These are phyloP conservation scores for Floccularia luteovirens DNA, from an alignment of 768 basidiomycete species.

Conservation along the genomic window DNA sequence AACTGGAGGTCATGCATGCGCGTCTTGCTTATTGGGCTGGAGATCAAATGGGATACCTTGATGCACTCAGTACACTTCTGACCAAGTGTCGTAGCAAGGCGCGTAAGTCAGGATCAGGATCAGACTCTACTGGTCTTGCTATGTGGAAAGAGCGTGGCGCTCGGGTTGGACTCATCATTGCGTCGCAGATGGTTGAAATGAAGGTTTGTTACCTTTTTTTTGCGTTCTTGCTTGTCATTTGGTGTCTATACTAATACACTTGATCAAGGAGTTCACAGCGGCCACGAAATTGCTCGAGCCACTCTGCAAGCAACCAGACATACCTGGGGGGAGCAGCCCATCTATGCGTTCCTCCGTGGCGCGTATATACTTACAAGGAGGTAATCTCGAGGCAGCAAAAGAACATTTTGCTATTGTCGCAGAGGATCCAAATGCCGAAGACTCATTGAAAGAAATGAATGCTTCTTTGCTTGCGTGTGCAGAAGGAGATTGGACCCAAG, in stretches of 20 bases:
- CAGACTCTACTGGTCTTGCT: constrained; percentile 28
- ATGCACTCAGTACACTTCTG: constrained; percentile 60
- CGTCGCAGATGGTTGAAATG: constrained; percentile 80
- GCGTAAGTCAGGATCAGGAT: constrained; percentile 23
- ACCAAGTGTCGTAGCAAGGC: constrained; percentile 50
- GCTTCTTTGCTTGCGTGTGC: constrained; percentile 58
- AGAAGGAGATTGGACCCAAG: constrained; percentile 61
- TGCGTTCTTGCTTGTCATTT: constrained; percentile 1
- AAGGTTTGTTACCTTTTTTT: constrained; percentile 38
- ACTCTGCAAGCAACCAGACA: constrained; percentile 39
- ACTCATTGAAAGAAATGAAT: constrained; percentile 51
- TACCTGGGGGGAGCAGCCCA: constrained; percentile 28
- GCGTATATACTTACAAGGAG: constrained; percentile 69
- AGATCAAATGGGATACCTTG: constrained; percentile 74
- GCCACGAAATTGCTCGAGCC: constrained; percentile 64
- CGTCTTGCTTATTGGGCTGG: constrained; percentile 77
- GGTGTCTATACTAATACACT: not conserved
- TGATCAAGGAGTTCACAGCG: constrained; percentile 55
- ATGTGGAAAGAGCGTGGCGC: constrained; percentile 86
- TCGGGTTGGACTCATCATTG: constrained; percentile 69
- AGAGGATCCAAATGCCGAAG: constrained; percentile 31
- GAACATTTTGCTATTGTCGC: constrained; percentile 49
- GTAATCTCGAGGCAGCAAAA: constrained; percentile 52
- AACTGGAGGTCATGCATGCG: constrained; percentile 64
- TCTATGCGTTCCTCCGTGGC: constrained; percentile 63